Percentiles rank a stretch among this genome's conserved stretches.
Conservation (phyloP, 1,284 basidiomycete species). For the Clitocybe nebularis region DNA sequence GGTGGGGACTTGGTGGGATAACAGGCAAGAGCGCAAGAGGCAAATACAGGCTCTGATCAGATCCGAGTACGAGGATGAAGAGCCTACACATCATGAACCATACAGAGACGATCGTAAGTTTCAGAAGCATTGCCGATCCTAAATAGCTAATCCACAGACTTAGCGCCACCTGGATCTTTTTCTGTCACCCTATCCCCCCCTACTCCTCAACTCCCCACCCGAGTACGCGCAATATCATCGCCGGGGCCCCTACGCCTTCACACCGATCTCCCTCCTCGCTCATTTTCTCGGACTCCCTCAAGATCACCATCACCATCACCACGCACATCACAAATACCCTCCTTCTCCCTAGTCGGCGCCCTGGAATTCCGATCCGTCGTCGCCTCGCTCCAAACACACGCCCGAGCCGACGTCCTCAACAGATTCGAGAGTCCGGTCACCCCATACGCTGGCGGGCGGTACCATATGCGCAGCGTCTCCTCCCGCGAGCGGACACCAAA, state of each 20-base stretch:
- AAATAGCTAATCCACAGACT: conserved; percentile 13
- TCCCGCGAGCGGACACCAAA: conserved; percentile 31
- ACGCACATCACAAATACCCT: conserved; percentile 57
- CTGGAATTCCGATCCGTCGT: conserved; percentile 93
- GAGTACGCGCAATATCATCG: conserved; percentile 31
- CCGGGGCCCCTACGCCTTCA: conserved; percentile 38
- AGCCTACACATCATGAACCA: conserved; percentile 39
- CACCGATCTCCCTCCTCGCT: conserved; percentile 35
- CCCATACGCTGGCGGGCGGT: conserved; percentile 72
- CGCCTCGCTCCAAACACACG: conserved; percentile 67
- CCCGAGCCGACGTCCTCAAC: conserved; percentile 50
- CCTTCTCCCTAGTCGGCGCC: conserved; percentile 88
- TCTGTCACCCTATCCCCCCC: conserved; percentile 22
- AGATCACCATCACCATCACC: conserved; percentile 36
- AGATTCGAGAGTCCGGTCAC: conserved; percentile 68
- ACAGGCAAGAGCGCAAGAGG: conserved; percentile 43
- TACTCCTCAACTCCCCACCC: conserved; percentile 6
- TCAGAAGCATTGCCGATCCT: background rate
- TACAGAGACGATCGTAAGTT: conserved; percentile 62
- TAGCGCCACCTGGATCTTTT: conserved; percentile 11
- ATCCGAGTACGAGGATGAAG: conserved; percentile 59
- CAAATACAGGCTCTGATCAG: conserved; percentile 51
- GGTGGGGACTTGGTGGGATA: conserved; percentile 74
- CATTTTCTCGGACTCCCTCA: conserved; percentile 35
- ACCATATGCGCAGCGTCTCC: conserved; percentile 42